These are phyloP conservation scores for Ambrosia hybrid DNA, from an alignment of 140 eudicot genomes.

Conservation along the genomic window DNA sequence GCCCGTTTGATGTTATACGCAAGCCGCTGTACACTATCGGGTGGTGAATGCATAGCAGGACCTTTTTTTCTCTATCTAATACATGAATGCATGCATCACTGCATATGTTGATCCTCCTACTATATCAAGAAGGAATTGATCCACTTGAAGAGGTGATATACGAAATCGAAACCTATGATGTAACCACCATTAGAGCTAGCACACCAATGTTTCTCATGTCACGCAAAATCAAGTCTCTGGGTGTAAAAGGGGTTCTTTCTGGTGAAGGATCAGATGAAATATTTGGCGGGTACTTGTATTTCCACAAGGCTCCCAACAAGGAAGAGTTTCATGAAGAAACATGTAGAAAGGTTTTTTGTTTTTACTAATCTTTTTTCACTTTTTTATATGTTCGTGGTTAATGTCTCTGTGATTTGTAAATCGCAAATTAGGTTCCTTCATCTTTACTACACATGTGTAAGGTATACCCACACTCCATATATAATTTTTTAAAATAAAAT, in stretches of 20 bases:
- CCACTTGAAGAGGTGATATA: slow-evolving; percentile 94
- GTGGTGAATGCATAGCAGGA: no score
- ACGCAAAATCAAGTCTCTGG: slow-evolving; percentile 88
- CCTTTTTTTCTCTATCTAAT: background rate
- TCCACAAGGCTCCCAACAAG: slow-evolving; percentile 98
- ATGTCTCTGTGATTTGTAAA: no score
- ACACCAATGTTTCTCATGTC: slow-evolving; percentile 99
- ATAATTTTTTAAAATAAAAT: no score
- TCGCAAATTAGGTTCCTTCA: no score
- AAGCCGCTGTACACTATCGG: no score
- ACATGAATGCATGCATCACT: background rate
- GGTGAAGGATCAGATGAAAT: slow-evolving; percentile 99
- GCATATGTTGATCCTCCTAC: background rate
- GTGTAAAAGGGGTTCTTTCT: slow-evolving; percentile 98
- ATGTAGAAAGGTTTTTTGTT: slow-evolving; percentile 72
- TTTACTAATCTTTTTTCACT: no score
- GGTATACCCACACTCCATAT: no score
- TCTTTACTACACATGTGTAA: no score
- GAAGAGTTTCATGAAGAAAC: slow-evolving; percentile 94
- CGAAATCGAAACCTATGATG: slow-evolving; percentile 93
- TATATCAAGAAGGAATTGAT: slow-evolving; percentile 87
- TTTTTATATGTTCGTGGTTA: slow-evolving; percentile 1
- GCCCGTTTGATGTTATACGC: no score
- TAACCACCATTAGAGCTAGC: slow-evolving; percentile 95
- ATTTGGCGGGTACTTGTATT: slow-evolving; percentile 94